These are phyloP conservation scores for Salix caprea DNA, from an alignment of 345 rosid genomes.

Conservation along the genomic window DNA sequence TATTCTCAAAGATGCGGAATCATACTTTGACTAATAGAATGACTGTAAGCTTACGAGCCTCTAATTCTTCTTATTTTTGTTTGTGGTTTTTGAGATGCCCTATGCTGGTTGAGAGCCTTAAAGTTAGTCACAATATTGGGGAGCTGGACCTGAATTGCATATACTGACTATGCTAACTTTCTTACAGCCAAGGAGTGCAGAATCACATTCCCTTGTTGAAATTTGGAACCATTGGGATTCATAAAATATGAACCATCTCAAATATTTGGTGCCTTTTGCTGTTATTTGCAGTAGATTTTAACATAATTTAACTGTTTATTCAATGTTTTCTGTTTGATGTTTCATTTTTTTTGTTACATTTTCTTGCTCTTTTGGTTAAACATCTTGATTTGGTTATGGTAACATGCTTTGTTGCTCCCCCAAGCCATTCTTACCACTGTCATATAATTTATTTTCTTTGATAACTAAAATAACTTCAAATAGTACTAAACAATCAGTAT, in stretches of 20 bases:
- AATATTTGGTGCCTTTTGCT: not conserved
- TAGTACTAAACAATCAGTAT: not conserved
- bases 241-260: not conserved
- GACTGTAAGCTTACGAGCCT: slow-evolving; percentile 54
- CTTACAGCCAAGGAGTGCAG: not conserved
- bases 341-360: not conserved
- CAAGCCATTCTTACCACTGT: not conserved
- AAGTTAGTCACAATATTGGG: not conserved
- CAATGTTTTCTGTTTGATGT: not conserved
- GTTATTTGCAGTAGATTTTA: not conserved
- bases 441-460: not conserved
- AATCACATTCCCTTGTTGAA: not conserved
- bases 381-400: not conserved
- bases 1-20: slow-evolving; percentile 99
- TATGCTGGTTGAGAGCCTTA: not conserved
- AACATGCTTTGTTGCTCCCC: not conserved
- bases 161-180: not conserved
- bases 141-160: not conserved
- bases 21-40: slow-evolving; percentile 93
- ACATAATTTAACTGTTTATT: not conserved
- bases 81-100: not conserved
- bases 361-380: not conserved
- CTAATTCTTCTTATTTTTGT: not conserved
- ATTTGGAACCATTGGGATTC: not conserved
- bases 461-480: not conserved